phyloP scores from a whole-genome alignment of 148 eudicot genomes.

The Pharnaceum exiguum region DNA sequence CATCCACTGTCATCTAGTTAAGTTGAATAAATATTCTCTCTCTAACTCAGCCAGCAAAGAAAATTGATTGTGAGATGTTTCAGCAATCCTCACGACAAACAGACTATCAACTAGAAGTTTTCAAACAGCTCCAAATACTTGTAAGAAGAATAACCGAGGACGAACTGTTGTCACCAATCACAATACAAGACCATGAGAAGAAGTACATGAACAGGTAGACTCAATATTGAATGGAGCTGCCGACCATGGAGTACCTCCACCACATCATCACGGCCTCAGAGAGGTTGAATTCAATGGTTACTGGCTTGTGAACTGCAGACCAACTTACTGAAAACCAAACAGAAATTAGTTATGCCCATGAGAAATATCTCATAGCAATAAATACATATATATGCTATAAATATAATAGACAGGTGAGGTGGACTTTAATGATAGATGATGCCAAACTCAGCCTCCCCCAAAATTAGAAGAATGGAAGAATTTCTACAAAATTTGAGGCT shows the following conservation, averaged over 20 bases:
- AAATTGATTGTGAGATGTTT: neutral
- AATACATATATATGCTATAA: slow-evolving; percentile 23
- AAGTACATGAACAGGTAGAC: slow-evolving; percentile 12
- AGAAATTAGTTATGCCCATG: slow-evolving; percentile 33
- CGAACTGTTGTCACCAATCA: slow-evolving; percentile 9
- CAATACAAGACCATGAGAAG: slow-evolving; percentile 8
- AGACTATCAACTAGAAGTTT: neutral
- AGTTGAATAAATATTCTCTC: slow-evolving; percentile 14
- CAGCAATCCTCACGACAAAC: neutral
- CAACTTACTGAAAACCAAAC: slow-evolving; percentile 39
- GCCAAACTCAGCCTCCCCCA: slow-evolving; percentile 7
- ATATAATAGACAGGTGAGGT: slow-evolving; percentile 8
- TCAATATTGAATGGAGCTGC: slow-evolving; percentile 21
- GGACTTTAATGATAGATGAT: slow-evolving; percentile 20
- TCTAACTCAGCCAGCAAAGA: slow-evolving; percentile 13
- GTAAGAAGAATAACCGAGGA: slow-evolving; percentile 16
- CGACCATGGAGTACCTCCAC: slow-evolving; percentile 12
- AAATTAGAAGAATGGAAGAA: slow-evolving; percentile 5
- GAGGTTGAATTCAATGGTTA: slow-evolving; percentile 16
- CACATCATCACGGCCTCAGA: slow-evolving; percentile 3
- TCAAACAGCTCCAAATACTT: slow-evolving; percentile 6
- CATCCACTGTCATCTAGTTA: slow-evolving; percentile 50
- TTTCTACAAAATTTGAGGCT: neutral
- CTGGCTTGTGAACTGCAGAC: slow-evolving; percentile 42
- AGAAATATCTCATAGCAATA: slow-evolving; percentile 44